Evolutionary conservation across 257 asterid species (phyloP), one percentile per base, ranked within the genome.

Genomic region (Coffea canephora): DNA sequence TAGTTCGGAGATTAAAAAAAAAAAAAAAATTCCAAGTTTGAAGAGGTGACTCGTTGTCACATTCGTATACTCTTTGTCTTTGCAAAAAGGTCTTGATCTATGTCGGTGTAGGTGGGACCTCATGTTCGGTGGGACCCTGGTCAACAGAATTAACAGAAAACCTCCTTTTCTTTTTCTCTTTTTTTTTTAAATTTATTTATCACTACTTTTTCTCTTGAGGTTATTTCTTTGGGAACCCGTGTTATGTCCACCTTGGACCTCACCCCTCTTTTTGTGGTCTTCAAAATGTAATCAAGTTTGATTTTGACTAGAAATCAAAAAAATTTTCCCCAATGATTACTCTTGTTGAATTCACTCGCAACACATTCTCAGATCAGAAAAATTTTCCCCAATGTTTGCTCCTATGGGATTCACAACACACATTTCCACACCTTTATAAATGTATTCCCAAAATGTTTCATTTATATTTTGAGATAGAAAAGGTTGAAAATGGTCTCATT

Each of bases 61-160:
- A 1, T 49, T 12, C 59, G 1, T 66, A 45, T 19, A 41, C 25
- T 15, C 23, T 75, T 69, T 74, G 64, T 15, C 23, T 75, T 69
- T 74, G 64, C 54, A 59, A 1, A 31, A 64, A 72, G 59, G 5
- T 52, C 43, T 8, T 57, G 81, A 80, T 64, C 4, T 19, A 23
- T 69, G 77, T 80, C 74, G 69, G 76, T 25, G 2, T 1, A 27
- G 1, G 45, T 77, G 77, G 75, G 68, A 11, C 70, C 78, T 52
- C 54, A 73, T 43, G 64, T 8, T 16, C 14, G 48, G 23, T 5
- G 43, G 69, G 69, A 39, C 69, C 78, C 69, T 31, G 54, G 77
- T 70, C 76, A 78, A 78, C 76, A 43, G 65, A 78, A 69, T 70
- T 69, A 50, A 70, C 82, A 7, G 74, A 68, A 78, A 64, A n/a